Conservation (phyloP, 2,329 filamentous ascomycete genomes). For the Cercospora sesami region DNA sequence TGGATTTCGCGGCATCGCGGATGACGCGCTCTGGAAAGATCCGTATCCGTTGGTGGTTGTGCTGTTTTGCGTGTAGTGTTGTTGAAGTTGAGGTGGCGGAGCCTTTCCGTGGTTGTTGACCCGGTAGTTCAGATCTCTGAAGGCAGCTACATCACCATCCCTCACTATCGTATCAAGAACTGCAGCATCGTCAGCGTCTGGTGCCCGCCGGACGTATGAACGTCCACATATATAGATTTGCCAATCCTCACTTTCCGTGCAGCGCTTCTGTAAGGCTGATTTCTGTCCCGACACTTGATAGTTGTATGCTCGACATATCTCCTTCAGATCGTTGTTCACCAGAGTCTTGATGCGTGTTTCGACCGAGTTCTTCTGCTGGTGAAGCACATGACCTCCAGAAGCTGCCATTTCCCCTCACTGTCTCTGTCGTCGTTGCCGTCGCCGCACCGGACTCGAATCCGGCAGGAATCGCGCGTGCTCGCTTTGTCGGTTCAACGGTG, state of each 20-base stretch:
- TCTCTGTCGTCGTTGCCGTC: constrained; percentile 5
- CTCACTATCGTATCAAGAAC: constrained; percentile 42
- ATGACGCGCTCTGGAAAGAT: constrained; percentile 4
- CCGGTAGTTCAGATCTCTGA: constrained; percentile 44
- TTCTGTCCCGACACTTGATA: constrained; percentile 82
- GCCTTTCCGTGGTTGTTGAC: constrained; percentile 43
- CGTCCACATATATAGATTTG: neutral
- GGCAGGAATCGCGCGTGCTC: neutral
- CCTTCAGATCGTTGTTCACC: constrained; percentile 68
- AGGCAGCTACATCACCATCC: constrained; percentile 38
- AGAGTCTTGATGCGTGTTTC: constrained; percentile 51
- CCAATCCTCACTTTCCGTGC: constrained; percentile 64
- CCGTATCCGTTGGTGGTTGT: constrained; percentile 20
- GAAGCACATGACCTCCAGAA: constrained; percentile 41
- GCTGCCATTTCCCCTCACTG: constrained; percentile 30
- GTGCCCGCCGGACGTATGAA: constrained; percentile 1
- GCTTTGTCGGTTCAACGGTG: neutral
- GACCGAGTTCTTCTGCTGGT: constrained; percentile 39
- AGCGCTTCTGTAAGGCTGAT: constrained; percentile 73
- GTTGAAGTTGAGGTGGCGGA: constrained; percentile 18
- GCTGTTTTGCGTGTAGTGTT: constrained; percentile 12
- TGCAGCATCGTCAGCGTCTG: constrained; percentile 26
- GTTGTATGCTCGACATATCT: constrained; percentile 72
- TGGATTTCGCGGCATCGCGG: constrained; percentile 22
- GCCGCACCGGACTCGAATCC: constrained; percentile 1